Evolutionary conservation across 2,329 filamentous ascomycete genomes (phyloP).

Genomic region (Cladophialophora bantiana): DNA sequence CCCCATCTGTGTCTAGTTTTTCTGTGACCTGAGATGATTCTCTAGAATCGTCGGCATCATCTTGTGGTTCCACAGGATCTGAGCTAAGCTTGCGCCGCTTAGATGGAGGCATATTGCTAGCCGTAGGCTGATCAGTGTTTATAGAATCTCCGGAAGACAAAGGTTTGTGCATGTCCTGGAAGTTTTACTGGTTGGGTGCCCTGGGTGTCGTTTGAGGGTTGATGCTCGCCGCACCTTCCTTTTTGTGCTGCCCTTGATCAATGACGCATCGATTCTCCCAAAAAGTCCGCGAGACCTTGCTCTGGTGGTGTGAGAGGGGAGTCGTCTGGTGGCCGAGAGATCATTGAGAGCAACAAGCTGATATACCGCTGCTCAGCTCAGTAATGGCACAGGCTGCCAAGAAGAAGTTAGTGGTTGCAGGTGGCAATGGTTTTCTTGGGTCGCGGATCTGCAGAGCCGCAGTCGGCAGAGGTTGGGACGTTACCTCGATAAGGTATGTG

Average conservation of each 20-base stretch:
- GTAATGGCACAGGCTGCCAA: constrained; percentile 50
- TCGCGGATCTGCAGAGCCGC: constrained; percentile 90
- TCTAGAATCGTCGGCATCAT: background rate
- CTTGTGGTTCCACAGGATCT: constrained; percentile 18
- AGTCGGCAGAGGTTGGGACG: constrained; percentile 84
- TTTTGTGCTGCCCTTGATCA: background rate
- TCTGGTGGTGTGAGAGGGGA: background rate
- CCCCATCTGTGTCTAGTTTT: background rate
- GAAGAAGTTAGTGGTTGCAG: constrained; percentile 87
- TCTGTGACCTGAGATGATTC: background rate
- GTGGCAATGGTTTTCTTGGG: constrained; percentile 88
- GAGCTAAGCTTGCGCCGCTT: constrained; percentile 37
- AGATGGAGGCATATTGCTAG: constrained; percentile 28
- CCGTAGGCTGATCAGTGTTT: background rate
- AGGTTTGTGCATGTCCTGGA: background rate
- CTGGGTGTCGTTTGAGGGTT: background rate
- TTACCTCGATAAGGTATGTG: constrained; percentile 86
- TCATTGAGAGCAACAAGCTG: background rate
- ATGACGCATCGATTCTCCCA: constrained; percentile 31
- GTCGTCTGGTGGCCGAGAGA: background rate
- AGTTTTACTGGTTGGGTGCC: background rate
- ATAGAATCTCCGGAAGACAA: background rate
- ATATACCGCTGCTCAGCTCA: constrained; percentile 1
- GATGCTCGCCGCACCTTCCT: constrained; percentile 32
- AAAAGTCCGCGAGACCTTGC: constrained; percentile 22